phyloP scores from a whole-genome alignment of 1,139 yeast genomes.

The Sugiyamaella novakii region DNA sequence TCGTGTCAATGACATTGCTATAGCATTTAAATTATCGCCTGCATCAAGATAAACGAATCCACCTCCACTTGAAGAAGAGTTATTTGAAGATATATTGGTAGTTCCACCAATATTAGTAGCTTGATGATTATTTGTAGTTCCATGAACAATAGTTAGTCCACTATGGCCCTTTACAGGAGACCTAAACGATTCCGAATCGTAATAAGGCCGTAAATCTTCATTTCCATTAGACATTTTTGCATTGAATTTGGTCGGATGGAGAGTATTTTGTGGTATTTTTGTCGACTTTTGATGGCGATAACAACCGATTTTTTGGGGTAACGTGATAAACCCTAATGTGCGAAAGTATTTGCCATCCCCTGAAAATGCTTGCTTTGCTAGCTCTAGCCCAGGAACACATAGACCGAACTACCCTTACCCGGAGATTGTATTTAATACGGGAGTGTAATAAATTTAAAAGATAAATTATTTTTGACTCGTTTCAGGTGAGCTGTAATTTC shows the following conservation, averaged over 20 bases:
- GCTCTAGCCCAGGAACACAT: no score
- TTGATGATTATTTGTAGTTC: constrained; percentile 41
- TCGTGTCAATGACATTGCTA: constrained; percentile 60
- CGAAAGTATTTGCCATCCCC: not conserved
- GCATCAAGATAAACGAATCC: constrained; percentile 28
- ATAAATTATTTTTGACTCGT: no score
- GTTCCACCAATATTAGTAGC: constrained; percentile 15
- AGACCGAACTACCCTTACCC: no score
- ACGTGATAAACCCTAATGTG: constrained; percentile 2
- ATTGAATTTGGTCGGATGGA: no score
- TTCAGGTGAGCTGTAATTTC: no score
- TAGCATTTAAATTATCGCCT: constrained; percentile 33
- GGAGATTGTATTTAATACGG: no score
- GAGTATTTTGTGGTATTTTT: no score
- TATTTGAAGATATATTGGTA: constrained; percentile 9
- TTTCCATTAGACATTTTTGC: constrained; percentile 18
- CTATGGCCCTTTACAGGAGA: constrained; percentile 45
- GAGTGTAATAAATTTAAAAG: no score
- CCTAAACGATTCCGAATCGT: constrained; percentile 67
- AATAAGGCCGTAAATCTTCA: constrained; percentile 61
- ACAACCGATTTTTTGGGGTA: not conserved
- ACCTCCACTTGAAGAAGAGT: constrained; percentile 16
- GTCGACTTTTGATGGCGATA: not conserved
- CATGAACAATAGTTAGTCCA: constrained; percentile 55
- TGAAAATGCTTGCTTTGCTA: no score